phyloP scores from a whole-genome alignment of 805 yeast species.

The Tetrapisispora arboricola region DNA sequence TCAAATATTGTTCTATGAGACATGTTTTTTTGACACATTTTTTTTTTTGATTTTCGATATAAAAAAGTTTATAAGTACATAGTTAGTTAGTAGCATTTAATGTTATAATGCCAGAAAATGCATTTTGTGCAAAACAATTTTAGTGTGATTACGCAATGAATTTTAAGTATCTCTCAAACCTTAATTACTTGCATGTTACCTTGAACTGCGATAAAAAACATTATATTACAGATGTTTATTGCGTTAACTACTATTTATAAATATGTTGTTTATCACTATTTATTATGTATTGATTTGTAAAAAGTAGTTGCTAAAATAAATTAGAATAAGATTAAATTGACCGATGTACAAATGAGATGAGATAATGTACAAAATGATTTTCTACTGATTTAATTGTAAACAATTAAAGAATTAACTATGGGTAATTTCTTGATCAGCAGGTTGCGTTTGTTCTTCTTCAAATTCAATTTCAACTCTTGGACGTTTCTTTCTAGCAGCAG shows the following conservation, averaged over 20 bases:
- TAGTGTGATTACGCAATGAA: no score
- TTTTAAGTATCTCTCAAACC: no score
- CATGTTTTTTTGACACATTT: no score
- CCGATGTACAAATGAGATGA: neutral
- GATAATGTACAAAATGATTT: constrained; percentile 1
- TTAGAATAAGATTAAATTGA: neutral
- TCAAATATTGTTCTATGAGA: constrained; percentile 22
- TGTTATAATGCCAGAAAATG: neutral
- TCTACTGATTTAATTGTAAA: no score
- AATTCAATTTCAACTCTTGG: constrained; percentile 75
- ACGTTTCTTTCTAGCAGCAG: constrained; percentile 40
- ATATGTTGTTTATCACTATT: neutral
- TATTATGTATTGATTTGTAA: neutral
- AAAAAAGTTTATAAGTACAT: no score
- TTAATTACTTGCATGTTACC: no score
- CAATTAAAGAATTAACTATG: constrained; percentile 8
- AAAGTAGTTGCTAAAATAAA: neutral
- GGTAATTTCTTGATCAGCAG: constrained; percentile 22
- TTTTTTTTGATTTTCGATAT: no score
- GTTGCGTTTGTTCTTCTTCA: constrained; percentile 46
- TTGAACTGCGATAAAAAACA: no score
- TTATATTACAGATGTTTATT: neutral
- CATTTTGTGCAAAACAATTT: no score
- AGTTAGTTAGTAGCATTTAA: neutral
- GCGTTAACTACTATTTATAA: neutral